These are phyloP conservation scores for Limnanthes douglasii DNA, from an alignment of 345 rosid genomes.

Conservation along the genomic window DNA sequence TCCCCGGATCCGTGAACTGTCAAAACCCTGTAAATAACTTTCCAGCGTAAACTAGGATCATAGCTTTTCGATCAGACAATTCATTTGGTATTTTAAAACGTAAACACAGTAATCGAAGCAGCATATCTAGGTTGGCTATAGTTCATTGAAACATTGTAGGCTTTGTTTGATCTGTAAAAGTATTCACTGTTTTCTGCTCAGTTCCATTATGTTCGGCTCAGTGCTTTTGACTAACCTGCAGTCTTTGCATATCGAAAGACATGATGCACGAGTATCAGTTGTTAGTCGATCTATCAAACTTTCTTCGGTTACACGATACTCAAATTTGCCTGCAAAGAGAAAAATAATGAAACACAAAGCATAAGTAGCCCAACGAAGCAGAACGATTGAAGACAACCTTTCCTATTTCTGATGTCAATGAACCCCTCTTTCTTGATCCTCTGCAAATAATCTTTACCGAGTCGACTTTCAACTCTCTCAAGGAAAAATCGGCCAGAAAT, in stretches of 20 bases:
- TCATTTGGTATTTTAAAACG: neutral
- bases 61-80: neutral
- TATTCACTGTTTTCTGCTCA: too few species aligned
- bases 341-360: neutral
- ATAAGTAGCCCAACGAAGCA: neutral
- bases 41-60: neutral
- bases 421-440: conserved; percentile 51
- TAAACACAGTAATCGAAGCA: too few species aligned
- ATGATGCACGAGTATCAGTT: conserved; percentile 38
- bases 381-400: conserved; percentile 18
- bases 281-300: conserved; percentile 62
- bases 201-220: too few species aligned
- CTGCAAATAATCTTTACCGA: conserved; percentile 46
- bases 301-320: conserved; percentile 58
- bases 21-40: conserved; percentile 39
- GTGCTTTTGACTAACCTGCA: too few species aligned
- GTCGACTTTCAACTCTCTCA: conserved; percentile 48
- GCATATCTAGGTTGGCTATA: too few species aligned
- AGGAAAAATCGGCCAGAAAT: conserved; percentile 67
- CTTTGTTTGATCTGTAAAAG: too few species aligned
- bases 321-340: conserved; percentile 32
- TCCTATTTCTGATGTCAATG: conserved; percentile 52
- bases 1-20: conserved; percentile 70
- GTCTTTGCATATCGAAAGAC: conserved; percentile 29
- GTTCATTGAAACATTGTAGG: too few species aligned